Conservation (phyloP, 2,329 filamentous ascomycete genomes). For the Fusarium marasasianum region DNA sequence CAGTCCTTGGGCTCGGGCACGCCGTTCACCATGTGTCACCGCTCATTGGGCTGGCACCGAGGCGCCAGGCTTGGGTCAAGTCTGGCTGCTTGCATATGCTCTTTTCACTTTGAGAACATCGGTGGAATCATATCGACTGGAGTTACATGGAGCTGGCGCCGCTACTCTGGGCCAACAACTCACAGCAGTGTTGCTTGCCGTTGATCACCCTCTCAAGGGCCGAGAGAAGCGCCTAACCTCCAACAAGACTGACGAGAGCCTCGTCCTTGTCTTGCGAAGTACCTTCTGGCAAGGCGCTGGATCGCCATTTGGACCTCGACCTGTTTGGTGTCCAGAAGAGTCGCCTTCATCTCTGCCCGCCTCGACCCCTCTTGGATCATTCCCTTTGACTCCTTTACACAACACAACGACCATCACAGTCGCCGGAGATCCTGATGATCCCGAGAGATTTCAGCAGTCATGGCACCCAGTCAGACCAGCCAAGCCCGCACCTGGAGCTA, state of each 20-base stretch:
- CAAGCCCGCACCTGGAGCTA: conserved; percentile 75
- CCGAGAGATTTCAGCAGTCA: conserved; percentile 58
- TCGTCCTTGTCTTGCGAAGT: conserved; percentile 58
- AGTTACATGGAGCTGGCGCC: conserved; percentile 53
- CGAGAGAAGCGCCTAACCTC: conserved; percentile 41
- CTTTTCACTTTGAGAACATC: conserved; percentile 61
- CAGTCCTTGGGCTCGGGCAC: conserved; percentile 65
- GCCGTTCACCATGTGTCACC: conserved; percentile 59
- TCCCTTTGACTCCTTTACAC: conserved; percentile 60
- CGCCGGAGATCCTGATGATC: conserved; percentile 54
- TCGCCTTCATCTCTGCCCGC: conserved; percentile 49
- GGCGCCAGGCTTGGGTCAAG: conserved; percentile 58
- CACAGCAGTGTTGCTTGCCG: conserved; percentile 58
- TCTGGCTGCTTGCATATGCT: conserved; percentile 63
- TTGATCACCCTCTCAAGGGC: conserved; percentile 56
- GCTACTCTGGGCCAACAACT: conserved; percentile 52
- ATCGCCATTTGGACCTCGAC: conserved; percentile 71
- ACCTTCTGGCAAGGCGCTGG: conserved; percentile 78
- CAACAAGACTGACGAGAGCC: conserved; percentile 43
- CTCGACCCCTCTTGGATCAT: conserved; percentile 53
- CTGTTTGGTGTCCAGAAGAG: conserved; percentile 66
- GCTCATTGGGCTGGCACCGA: conserved; percentile 55
- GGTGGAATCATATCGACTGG: conserved; percentile 60
- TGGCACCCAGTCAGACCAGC: conserved; percentile 76
- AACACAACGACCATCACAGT: conserved; percentile 54